Evolutionary conservation across 2,329 filamentous ascomycete genomes (phyloP).

Genomic region (Neofusicoccum laricinum): DNA sequence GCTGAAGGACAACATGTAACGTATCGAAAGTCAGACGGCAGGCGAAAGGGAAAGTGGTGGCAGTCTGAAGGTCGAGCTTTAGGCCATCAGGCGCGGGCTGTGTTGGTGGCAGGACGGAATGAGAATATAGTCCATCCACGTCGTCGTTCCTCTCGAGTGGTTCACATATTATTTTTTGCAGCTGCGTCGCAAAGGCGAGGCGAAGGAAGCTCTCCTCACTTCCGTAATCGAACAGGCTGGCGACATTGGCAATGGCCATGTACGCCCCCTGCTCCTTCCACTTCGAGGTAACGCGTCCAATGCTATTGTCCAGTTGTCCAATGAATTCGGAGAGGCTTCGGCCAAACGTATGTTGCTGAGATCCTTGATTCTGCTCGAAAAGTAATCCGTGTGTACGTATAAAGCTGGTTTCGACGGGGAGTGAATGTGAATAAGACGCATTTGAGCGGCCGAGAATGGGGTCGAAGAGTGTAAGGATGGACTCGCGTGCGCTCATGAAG

Average conservation of each 20-base stretch:
- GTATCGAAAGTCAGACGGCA: slow-evolving; percentile 45
- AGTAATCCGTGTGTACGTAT: slow-evolving; percentile 64
- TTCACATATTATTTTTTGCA: slow-evolving; percentile 22
- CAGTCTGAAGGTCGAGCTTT: slow-evolving; percentile 19
- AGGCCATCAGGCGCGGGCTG: not conserved
- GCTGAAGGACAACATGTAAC: slow-evolving; percentile 47
- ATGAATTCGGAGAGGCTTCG: slow-evolving; percentile 51
- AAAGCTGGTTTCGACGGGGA: slow-evolving; percentile 57
- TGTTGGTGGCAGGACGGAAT: not conserved
- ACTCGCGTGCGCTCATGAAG: slow-evolving; percentile 67
- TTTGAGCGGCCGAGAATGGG: slow-evolving; percentile 44
- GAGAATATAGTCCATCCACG: not conserved
- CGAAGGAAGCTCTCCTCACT: slow-evolving; percentile 40
- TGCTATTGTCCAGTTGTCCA: slow-evolving; percentile 54
- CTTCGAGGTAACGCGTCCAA: slow-evolving; percentile 49
- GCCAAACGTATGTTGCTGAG: slow-evolving; percentile 38
- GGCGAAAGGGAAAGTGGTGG: slow-evolving; percentile 30
- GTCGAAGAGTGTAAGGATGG: slow-evolving; percentile 65
- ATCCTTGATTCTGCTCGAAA: slow-evolving; percentile 49
- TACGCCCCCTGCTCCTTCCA: slow-evolving; percentile 59
- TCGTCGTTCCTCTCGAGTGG: slow-evolving; percentile 20
- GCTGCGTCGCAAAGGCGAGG: slow-evolving; percentile 11
- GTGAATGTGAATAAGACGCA: slow-evolving; percentile 28
- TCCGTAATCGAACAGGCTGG: slow-evolving; percentile 55
- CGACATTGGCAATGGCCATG: slow-evolving; percentile 57